Evolutionary conservation across 148 eudicot genomes (phyloP), one percentile per base, ranked within the genome.

Genomic region (Rhododendron ovatum): DNA sequence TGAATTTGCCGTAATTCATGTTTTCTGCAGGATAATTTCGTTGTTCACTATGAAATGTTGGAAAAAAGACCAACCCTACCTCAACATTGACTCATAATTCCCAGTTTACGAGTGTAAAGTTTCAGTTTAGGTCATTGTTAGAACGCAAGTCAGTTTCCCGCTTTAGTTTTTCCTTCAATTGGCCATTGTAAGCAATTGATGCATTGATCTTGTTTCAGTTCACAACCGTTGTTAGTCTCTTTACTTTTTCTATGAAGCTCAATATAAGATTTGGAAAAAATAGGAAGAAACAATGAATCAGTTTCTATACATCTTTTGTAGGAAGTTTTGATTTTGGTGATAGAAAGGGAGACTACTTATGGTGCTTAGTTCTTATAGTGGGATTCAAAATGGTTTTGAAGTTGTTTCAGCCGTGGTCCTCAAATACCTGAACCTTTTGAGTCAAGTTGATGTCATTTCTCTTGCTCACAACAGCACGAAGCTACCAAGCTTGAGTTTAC

Each of bases 41-140:
- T 94, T 53, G 86, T 96, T 48, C 92, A 92, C 80, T 96, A 96
- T 63, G 98, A 96, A 1, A 51, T 73, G 84, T 55, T 94, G 90
- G 99, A 96, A 88, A 95, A 94, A 89, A 95, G 91, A 91, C 98
- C 97, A 39, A 86, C 85, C 82, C 88, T 94, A 87, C 93, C 94
- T 83, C 95, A 90, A 86, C 96, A 89, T 86, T 88, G 85, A 87
- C 91, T 69, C 86, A 17, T 28, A 17, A 45, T 85, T 65, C 57
- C 45, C 81, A 81, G 82, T 78, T 87, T 83, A 57, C 75, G 4
- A 6, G 75, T 91, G 92, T 89, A 91, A 84, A 88, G 84, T 57
- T 86, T 86, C 86, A 81, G 85, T 84, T 90, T 75, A 85, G 67
- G 63, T 84, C 69, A 86, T 77, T 83, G 65, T 85, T 86, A 85